These are phyloP conservation scores for Mucor saturninus DNA, from an alignment of 371 early-diverging fungal genomes.

Conservation along the genomic window DNA sequence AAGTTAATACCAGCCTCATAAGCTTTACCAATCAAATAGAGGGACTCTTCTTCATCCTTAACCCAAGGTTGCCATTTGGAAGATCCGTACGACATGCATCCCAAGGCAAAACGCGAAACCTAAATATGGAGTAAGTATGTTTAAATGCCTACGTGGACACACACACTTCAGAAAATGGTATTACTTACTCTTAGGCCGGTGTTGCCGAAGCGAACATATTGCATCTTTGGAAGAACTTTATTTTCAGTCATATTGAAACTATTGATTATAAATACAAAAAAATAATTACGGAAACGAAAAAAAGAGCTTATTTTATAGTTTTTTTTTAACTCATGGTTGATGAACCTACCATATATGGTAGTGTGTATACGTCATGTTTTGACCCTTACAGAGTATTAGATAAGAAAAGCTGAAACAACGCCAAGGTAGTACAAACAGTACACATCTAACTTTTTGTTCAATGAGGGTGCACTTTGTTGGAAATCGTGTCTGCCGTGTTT, in stretches of 20 bases:
- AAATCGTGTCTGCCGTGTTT: too few relatives aligned
- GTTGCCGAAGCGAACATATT: slow-evolving; percentile 30
- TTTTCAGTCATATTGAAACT: background rate
- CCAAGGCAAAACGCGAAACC: slow-evolving; percentile 12
- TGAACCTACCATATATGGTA: too few relatives aligned
- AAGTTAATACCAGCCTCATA: slow-evolving; percentile 54
- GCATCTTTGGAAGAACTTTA: slow-evolving; percentile 15
- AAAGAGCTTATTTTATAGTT: too few relatives aligned
- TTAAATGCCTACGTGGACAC: background rate
- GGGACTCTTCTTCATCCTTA: slow-evolving; percentile 40
- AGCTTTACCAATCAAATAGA: slow-evolving; percentile 43
- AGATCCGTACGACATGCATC: slow-evolving; percentile 47
- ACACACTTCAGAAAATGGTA: background rate
- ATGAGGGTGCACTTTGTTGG: too few relatives aligned
- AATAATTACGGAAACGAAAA: too few relatives aligned
- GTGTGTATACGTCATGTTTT: too few relatives aligned
- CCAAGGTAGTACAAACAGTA: too few relatives aligned
- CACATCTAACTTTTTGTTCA: too few relatives aligned
- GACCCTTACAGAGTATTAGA: too few relatives aligned
- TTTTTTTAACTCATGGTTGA: too few relatives aligned
- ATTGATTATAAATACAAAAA: background rate
- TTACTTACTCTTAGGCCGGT: slow-evolving; percentile 25
- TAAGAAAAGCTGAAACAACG: too few relatives aligned
- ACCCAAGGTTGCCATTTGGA: slow-evolving; percentile 27
- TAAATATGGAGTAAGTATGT: background rate